Evolutionary conservation across 164 flowering plant species (phyloP).

Genomic region (Aristolochia californica): DNA sequence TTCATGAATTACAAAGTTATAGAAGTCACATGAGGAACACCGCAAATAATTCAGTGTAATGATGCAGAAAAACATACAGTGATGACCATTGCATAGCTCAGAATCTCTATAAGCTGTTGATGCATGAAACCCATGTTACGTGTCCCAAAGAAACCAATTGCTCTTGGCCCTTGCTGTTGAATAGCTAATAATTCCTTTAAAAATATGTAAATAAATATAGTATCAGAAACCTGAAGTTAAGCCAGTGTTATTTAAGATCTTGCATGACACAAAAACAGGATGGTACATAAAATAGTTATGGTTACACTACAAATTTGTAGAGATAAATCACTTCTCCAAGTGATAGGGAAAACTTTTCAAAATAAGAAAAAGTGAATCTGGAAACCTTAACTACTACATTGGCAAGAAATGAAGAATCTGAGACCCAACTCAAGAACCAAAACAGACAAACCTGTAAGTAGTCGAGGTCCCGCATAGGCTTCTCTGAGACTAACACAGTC

Average conservation of each 20-base stretch:
- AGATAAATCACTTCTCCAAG: no score
- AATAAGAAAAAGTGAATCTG: no score
- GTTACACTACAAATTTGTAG: no score
- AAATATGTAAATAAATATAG: background rate
- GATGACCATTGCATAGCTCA: slow-evolving; percentile 96
- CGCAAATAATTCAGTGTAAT: background rate
- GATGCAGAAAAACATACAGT: slow-evolving; percentile 49
- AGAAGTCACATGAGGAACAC: background rate
- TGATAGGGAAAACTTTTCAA: no score
- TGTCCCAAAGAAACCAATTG: slow-evolving; percentile 96
- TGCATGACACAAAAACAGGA: no score
- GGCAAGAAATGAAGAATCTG: no score
- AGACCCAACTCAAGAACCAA: background rate
- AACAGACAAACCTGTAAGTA: slow-evolving; percentile 60
- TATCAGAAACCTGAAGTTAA: no score
- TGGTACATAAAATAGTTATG: no score
- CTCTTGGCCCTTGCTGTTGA: slow-evolving; percentile 95
- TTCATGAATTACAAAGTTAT: background rate
- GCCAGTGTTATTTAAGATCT: no score
- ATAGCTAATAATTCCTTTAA: slow-evolving; percentile 87
- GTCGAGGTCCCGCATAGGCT: slow-evolving; percentile 72
- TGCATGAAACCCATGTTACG: slow-evolving; percentile 98
- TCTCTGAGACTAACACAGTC: slow-evolving; percentile 50
- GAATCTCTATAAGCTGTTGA: slow-evolving; percentile 94
- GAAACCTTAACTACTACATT: no score